These are phyloP conservation scores for Blastobotrys mokoenaii DNA, from an alignment of 805 yeast genomes.

Conservation along the genomic window DNA sequence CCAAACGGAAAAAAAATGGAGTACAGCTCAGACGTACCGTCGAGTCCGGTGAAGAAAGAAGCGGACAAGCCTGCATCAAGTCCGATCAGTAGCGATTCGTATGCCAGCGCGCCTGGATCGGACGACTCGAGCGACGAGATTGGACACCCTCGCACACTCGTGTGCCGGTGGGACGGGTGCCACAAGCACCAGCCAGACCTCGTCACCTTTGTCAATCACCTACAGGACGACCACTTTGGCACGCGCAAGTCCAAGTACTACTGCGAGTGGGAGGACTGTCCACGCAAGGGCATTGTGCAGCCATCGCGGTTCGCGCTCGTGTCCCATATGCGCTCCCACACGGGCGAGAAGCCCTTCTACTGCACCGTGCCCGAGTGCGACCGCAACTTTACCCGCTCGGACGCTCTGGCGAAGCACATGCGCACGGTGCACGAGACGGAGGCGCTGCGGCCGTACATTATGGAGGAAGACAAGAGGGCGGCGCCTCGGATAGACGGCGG, in stretches of 20 bases:
- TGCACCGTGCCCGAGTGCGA: conserved; percentile 64
- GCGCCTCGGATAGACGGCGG: conserved; percentile 7
- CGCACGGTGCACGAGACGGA: conserved; percentile 47
- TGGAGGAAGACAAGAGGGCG: background rate
- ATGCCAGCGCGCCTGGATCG: conserved; percentile 13
- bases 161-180: conserved; percentile 37
- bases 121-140: conserved; percentile 17
- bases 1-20: background rate
- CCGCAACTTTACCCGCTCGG: conserved; percentile 48
- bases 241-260: conserved; percentile 32
- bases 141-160: conserved; percentile 17
- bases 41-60: background rate
- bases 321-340: conserved; percentile 57
- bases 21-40: conserved; percentile 5
- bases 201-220: conserved; percentile 35
- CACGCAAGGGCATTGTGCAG: conserved; percentile 41
- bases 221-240: conserved; percentile 34
- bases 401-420: conserved; percentile 57
- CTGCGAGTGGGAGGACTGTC: conserved; percentile 59
- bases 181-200: conserved; percentile 24
- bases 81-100: conserved; percentile 13
- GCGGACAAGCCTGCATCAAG: background rate
- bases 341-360: conserved; percentile 56
- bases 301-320: conserved; percentile 50
- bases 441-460: conserved; percentile 11